These are phyloP conservation scores for Candida bentonensis DNA, from an alignment of 805 yeast species.

Conservation along the genomic window DNA sequence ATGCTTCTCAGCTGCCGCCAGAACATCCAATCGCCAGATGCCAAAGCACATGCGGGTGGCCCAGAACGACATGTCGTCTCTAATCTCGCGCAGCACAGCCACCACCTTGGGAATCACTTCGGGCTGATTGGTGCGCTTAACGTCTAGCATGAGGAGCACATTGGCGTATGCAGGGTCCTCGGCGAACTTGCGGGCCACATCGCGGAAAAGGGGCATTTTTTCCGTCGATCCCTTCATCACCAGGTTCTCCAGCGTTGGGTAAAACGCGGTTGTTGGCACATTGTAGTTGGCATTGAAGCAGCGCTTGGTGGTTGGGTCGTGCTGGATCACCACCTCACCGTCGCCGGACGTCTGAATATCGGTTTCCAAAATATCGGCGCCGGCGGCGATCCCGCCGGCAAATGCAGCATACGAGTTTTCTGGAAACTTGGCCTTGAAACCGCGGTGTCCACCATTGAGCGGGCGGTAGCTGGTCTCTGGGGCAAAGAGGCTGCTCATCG, in stretches of 20 bases:
- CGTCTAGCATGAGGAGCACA: constrained; percentile 34
- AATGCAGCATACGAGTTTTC: constrained; percentile 36
- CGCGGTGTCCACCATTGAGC: constrained; percentile 18
- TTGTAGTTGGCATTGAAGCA: constrained; percentile 28
- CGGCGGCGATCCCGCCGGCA: constrained; percentile 32
- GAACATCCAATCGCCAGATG: constrained; percentile 36
- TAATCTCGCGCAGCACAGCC: constrained; percentile 23
- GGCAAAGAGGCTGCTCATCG: not conserved
- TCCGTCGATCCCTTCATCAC: constrained; percentile 21
- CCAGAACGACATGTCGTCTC: constrained; percentile 32
- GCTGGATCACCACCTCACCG: constrained; percentile 40
- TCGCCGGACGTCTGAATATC: constrained; percentile 43
- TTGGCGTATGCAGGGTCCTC: constrained; percentile 18
- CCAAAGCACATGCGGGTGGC: constrained; percentile 34
- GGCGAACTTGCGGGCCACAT: constrained; percentile 27
- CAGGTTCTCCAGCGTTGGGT: constrained; percentile 25
- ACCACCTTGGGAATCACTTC: constrained; percentile 28
- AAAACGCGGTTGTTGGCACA: constrained; percentile 25
- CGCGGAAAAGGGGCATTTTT: constrained; percentile 29
- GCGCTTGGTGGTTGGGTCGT: constrained; percentile 37
- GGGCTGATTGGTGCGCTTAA: constrained; percentile 34
- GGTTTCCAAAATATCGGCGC: constrained; percentile 35
- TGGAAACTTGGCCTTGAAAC: constrained; percentile 26
- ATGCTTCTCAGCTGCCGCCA: constrained; percentile 27
- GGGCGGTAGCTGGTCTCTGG: constrained; percentile 13